These are phyloP conservation scores for Blastobotrys serpentis DNA, from an alignment of 1,139 yeast species.

Conservation along the genomic window DNA sequence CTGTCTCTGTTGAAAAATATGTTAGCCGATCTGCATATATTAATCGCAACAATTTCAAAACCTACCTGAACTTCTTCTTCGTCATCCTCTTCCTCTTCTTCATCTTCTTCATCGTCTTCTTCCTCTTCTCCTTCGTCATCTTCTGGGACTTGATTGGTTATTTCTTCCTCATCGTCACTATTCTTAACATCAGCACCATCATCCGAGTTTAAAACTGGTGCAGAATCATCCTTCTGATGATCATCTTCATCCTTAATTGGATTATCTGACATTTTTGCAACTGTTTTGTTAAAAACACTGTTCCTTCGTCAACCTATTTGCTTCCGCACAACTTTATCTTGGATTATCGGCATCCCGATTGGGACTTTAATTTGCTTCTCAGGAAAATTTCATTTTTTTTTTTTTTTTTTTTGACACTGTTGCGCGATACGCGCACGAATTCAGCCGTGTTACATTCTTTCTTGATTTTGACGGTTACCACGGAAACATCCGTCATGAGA, in stretches of 20 bases:
- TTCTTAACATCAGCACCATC: slow-evolving; percentile 13
- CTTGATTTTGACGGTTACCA: no score
- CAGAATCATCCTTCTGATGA: not conserved
- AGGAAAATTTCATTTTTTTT: no score
- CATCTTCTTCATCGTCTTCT: slow-evolving; percentile 33
- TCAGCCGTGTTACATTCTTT: no score
- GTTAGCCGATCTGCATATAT: slow-evolving; percentile 24
- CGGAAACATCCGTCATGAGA: no score
- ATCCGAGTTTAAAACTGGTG: not conserved
- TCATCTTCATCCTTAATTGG: slow-evolving; percentile 8
- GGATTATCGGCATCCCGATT: not conserved
- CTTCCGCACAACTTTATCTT: no score
- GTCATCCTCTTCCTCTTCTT: slow-evolving; percentile 35
- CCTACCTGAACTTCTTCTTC: slow-evolving; percentile 34
- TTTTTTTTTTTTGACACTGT: no score
- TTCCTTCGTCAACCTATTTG: no score
- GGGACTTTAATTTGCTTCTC: no score
- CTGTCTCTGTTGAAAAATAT: slow-evolving; percentile 52
- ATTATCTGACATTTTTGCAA: slow-evolving; percentile 5
- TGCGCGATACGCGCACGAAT: no score
- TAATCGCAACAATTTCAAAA: slow-evolving; percentile 33
- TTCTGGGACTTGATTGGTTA: slow-evolving; percentile 23
- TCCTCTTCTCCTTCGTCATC: slow-evolving; percentile 34
- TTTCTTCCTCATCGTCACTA: slow-evolving; percentile 20
- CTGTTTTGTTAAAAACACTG: not conserved